These are phyloP conservation scores for Raffaelea ambrosiae DNA, from an alignment of 2,329 filamentous ascomycete species.

Conservation along the genomic window DNA sequence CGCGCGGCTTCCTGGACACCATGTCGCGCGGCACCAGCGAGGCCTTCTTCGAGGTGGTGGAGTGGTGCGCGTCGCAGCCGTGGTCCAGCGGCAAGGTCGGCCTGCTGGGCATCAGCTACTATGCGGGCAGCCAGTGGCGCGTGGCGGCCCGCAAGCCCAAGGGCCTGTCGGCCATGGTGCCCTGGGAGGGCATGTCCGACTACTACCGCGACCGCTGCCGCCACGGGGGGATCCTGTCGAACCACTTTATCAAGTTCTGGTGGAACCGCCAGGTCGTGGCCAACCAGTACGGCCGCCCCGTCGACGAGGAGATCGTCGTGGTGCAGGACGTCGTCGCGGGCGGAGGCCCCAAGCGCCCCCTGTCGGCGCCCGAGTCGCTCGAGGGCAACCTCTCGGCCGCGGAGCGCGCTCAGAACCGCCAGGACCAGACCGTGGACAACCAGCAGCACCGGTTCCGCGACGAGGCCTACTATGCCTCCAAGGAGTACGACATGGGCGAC, in stretches of 20 bases:
- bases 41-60: slow-evolving; percentile 39
- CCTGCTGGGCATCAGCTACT: slow-evolving; percentile 39
- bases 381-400: slow-evolving; percentile 50
- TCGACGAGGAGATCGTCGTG: slow-evolving; percentile 4
- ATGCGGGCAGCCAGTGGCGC: slow-evolving; percentile 37
- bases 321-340: slow-evolving; percentile 26
- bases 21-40: slow-evolving; percentile 40
- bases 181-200: slow-evolving; percentile 46
- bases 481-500: slow-evolving; percentile 55
- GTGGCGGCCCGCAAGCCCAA: slow-evolving; percentile 37
- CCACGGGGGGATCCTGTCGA: slow-evolving; percentile 53
- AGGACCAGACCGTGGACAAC: slow-evolving; percentile 38
- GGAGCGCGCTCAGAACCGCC: slow-evolving; percentile 38
- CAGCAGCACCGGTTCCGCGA: slow-evolving; percentile 48
- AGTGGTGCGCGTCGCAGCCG: slow-evolving; percentile 37
- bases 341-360: slow-evolving; percentile 12
- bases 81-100: slow-evolving; percentile 42
- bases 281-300: slow-evolving; percentile 57
- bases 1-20: slow-evolving; percentile 36
- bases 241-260: slow-evolving; percentile 54
- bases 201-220: slow-evolving; percentile 49
- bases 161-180: slow-evolving; percentile 37
- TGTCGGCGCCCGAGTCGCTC: slow-evolving; percentile 34
- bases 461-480: slow-evolving; percentile 54
- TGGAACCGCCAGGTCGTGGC: slow-evolving; percentile 58